These are phyloP conservation scores for Gossypium anomalum DNA, from an alignment of 345 rosid species.

Conservation along the genomic window DNA sequence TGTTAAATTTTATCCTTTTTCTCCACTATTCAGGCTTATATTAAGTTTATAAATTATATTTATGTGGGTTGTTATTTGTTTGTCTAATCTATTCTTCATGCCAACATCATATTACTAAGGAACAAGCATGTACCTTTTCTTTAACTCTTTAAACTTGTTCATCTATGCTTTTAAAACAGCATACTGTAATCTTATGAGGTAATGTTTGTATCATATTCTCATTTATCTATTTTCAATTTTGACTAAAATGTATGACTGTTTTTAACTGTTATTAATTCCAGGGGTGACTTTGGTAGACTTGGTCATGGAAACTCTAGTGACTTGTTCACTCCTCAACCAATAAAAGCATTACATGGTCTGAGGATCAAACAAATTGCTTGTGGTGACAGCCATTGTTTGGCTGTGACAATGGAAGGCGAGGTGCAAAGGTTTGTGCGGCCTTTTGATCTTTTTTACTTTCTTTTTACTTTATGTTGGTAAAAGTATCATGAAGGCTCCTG, in stretches of 20 bases:
- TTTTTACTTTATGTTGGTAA: background rate
- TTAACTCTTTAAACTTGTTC: too few species aligned
- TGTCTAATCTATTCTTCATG: too few species aligned
- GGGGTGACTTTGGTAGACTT: constrained; percentile 99
- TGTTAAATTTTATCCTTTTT: too few species aligned
- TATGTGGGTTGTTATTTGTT: too few species aligned
- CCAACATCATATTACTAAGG: too few species aligned
- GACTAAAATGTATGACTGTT: background rate
- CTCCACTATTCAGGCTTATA: too few species aligned
- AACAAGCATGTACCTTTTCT: too few species aligned
- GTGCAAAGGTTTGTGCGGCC: constrained; percentile 64
- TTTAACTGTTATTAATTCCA: constrained; percentile 25
- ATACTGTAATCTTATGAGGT: too few species aligned
- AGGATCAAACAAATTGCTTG: constrained; percentile 92
- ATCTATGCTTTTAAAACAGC: too few species aligned
- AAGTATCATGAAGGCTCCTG: too few species aligned
- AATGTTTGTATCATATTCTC: too few species aligned
- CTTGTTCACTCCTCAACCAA: constrained; percentile 84
- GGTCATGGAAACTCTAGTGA: constrained; percentile 98
- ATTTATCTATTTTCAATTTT: background rate
- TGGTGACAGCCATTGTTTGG: constrained; percentile 97
- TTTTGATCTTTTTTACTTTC: background rate
- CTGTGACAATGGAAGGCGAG: constrained; percentile 85
- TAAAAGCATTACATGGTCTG: constrained; percentile 71
- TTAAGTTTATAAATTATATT: too few species aligned